A percentile compares a stretch with the other conserved stretches of the same genome.
These are phyloP conservation scores for Boletus eberwhitei DNA, from an alignment of 768 basidiomycete species.

Conservation along the genomic window DNA sequence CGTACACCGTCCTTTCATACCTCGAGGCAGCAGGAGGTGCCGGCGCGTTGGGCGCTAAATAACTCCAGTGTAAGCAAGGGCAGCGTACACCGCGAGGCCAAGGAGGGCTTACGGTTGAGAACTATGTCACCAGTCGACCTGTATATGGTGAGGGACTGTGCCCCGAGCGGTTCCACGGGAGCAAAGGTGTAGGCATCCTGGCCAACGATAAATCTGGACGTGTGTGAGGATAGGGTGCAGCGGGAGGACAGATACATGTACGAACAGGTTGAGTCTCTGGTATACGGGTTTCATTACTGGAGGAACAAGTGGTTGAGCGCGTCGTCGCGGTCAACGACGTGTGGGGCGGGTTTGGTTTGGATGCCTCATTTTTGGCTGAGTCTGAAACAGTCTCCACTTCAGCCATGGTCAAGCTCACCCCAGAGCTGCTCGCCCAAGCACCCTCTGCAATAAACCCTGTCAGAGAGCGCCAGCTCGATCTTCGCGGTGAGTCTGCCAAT, in stretches of 20 bases:
- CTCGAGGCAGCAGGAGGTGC: constrained; percentile 55
- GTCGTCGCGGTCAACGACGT: constrained; percentile 1
- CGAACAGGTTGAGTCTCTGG: constrained; percentile 71
- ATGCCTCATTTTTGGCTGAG: constrained; percentile 31
- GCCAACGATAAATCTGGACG: constrained; percentile 58
- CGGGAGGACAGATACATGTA: constrained; percentile 17
- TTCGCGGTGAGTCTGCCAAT: constrained; percentile 60
- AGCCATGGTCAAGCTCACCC: constrained; percentile 83
- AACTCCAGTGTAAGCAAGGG: not conserved
- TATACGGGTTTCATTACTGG: constrained; percentile 71
- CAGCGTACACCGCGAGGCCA: not conserved
- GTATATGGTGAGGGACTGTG: constrained; percentile 67
- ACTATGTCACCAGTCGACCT: constrained; percentile 73
- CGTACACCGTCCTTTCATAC: constrained; percentile 65
- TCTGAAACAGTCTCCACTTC: constrained; percentile 31
- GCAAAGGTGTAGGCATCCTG: constrained; percentile 77
- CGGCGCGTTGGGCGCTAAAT: constrained; percentile 50
- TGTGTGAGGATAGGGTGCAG: not conserved
- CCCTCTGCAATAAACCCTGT: constrained; percentile 75
- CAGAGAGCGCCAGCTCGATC: constrained; percentile 88
- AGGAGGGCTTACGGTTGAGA: constrained; percentile 54
- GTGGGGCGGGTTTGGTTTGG: not conserved
- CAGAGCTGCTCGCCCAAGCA: constrained; percentile 85
- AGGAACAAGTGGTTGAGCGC: constrained; percentile 12
- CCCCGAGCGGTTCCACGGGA: constrained; percentile 57